Base-by-base conservation (phyloP, 164 flowering plant genomes). In the Nelumbo lutea region DNA sequence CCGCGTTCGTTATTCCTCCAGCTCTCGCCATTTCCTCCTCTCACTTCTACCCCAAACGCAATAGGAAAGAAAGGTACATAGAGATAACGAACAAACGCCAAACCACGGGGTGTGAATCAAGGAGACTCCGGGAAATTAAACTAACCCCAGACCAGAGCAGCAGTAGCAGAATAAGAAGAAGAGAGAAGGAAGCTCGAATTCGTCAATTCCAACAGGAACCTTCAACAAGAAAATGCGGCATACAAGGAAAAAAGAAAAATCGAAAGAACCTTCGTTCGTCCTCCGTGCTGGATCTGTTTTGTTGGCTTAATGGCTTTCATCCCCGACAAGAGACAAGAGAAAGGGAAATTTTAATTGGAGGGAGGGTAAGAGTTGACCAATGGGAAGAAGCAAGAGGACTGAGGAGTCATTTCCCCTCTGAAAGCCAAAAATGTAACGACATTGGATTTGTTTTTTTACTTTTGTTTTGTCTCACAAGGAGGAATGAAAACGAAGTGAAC, bases 1-100 rank as follows among this genome's bases (percentile, higher is more conserved):
- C 96, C 0, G 97, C 97, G 74, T 90, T 87, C 27, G 92, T 90
- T 6, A 91, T 91, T 59, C 94, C 96, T 53, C 95, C 97, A 0
- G 90, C 91, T 73, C 88, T 72, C 14, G 94, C 90, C 97, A 91
- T 91, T 62, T 50, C 55, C 48, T 59, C 41, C 38, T 52, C 14
- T 11, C 11, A 15, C 11, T 9, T 9, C 57, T 53, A 53, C 14
- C 57, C 57, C 11, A 13, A 53, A 53, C 11, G 2, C n/a, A 15
- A 10, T 1, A 14, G 1, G 3, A 53, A 53, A 13, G 11, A 10
- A 53, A 53, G 27, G 27, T 27, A 27, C 27, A 11, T 13, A 53
- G 57, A 13, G 4, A 53, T 2, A 53, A 53, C 11, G 14, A 51
- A 51, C 7, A 7, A 13, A 53, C 11, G 14, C 13, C 2, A 11